Conservation (phyloP, 2,329 filamentous ascomycete species). For the Uncinocarpus reesii region DNA sequence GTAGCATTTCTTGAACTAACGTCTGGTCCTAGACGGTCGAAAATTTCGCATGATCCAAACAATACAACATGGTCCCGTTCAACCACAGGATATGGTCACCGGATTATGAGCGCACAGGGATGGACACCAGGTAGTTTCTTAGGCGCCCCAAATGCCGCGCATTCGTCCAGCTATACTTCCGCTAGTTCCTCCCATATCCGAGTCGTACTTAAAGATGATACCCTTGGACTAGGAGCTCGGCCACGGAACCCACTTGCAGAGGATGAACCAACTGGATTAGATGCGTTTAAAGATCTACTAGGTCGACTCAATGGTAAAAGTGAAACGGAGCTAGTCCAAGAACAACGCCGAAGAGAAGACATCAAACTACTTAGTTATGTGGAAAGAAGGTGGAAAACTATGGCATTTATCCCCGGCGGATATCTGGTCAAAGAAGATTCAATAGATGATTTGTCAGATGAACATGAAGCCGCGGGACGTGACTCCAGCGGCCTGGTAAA, state of each 20-base stretch:
- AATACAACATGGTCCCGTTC: constrained; percentile 88
- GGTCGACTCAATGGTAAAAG: constrained; percentile 83
- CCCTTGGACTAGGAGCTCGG: constrained; percentile 76
- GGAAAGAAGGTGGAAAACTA: constrained; percentile 63
- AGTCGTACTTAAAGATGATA: constrained; percentile 80
- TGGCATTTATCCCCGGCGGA: constrained; percentile 83
- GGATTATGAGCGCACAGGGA: constrained; percentile 75
- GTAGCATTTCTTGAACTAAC: not conserved
- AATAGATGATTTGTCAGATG: constrained; percentile 25
- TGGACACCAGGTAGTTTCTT: constrained; percentile 81
- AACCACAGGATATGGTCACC: constrained; percentile 74
- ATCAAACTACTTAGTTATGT: constrained; percentile 64
- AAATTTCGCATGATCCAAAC: constrained; percentile 84
- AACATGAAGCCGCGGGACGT: constrained; percentile 44
- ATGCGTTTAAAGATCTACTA: constrained; percentile 74
- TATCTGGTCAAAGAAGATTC: constrained; percentile 48
- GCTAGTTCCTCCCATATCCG: constrained; percentile 79
- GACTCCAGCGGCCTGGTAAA: constrained; percentile 31
- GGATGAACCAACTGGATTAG: constrained; percentile 68
- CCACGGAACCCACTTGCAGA: constrained; percentile 57
- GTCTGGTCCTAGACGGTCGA: constrained; percentile 43
- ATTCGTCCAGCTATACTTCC: constrained; percentile 64
- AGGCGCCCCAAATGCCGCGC: constrained; percentile 64
- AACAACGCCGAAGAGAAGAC: constrained; percentile 58
- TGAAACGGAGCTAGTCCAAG: constrained; percentile 59